These are phyloP conservation scores for Moesziomyces parantarcticus DNA, from an alignment of 1,284 basidiomycete species.

Conservation along the genomic window DNA sequence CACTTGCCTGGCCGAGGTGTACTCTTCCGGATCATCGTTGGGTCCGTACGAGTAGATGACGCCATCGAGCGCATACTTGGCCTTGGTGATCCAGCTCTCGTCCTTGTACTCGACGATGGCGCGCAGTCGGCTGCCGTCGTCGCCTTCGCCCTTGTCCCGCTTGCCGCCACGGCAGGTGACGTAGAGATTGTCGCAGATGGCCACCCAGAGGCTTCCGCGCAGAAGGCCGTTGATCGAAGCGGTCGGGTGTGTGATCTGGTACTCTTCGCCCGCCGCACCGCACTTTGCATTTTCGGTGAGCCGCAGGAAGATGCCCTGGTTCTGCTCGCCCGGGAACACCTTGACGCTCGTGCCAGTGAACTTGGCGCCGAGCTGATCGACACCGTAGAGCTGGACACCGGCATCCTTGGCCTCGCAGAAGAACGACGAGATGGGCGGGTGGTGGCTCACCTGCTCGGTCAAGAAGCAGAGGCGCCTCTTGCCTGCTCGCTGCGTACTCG, in stretches of 20 bases:
- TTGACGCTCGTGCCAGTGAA: slow-evolving; percentile 62
- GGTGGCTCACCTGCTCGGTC: slow-evolving; percentile 80
- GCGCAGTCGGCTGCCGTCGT: slow-evolving; percentile 72
- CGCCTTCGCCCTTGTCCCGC: slow-evolving; percentile 66
- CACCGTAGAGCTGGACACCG: slow-evolving; percentile 58
- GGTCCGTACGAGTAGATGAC: slow-evolving; percentile 82
- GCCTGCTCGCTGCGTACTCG: slow-evolving; percentile 17
- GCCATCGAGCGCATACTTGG: slow-evolving; percentile 88
- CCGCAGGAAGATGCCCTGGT: slow-evolving; percentile 79
- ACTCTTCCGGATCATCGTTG: slow-evolving; percentile 74
- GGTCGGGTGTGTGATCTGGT: slow-evolving; percentile 85
- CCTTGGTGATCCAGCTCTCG: slow-evolving; percentile 93
- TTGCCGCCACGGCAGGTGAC: slow-evolving; percentile 82
- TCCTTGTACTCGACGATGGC: slow-evolving; percentile 94
- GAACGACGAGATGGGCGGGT: slow-evolving; percentile 92
- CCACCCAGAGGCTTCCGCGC: slow-evolving; percentile 88
- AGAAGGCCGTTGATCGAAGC: slow-evolving; percentile 92
- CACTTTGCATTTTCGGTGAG: slow-evolving; percentile 54
- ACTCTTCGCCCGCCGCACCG: slow-evolving; percentile 58
- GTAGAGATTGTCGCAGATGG: slow-evolving; percentile 80
- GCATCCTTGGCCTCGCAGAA: slow-evolving; percentile 61
- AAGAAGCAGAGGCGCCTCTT: slow-evolving; percentile 56
- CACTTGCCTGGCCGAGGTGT: slow-evolving; percentile 90
- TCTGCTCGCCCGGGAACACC: slow-evolving; percentile 74
- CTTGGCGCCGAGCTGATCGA: slow-evolving; percentile 89